A percentile compares a stretch with the other conserved stretches of the same genome.
phyloP scores from a whole-genome alignment of 306 rosid species.

The Gastrolobium villosum region DNA sequence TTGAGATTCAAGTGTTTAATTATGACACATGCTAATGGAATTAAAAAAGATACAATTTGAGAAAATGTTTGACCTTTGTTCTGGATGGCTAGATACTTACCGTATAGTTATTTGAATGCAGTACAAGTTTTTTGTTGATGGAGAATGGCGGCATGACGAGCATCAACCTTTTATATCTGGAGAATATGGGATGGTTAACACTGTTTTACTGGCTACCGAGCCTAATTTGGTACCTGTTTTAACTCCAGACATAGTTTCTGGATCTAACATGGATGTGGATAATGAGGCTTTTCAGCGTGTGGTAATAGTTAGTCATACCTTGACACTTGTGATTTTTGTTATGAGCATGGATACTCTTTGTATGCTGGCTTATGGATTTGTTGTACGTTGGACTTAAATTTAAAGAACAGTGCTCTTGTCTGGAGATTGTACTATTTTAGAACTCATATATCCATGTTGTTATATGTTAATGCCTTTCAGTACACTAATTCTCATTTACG shows the following conservation, averaged over 20 bases:
- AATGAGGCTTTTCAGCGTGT: slow-evolving; percentile 72
- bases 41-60: slow-evolving; percentile 16
- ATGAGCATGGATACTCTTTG: slow-evolving; percentile 9
- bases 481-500: slow-evolving; percentile 10
- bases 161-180: slow-evolving; percentile 75
- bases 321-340: slow-evolving; percentile 34
- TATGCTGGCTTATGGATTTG: slow-evolving; percentile 30
- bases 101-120: slow-evolving; percentile 60
- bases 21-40: neutral
- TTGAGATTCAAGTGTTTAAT: slow-evolving; percentile 13
- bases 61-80: slow-evolving; percentile 36
- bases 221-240: slow-evolving; percentile 68
- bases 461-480: slow-evolving; percentile 31
- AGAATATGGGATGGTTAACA: slow-evolving; percentile 87
- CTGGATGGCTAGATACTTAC: slow-evolving; percentile 44
- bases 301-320: slow-evolving; percentile 64
- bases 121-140: slow-evolving; percentile 98
- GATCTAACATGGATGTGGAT: slow-evolving; percentile 96
- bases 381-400: slow-evolving; percentile 35
- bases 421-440: slow-evolving; percentile 21
- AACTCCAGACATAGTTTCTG: slow-evolving; percentile 65
- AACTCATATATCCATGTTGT: slow-evolving; percentile 8
- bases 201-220: slow-evolving; percentile 76
- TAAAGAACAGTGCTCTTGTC: slow-evolving; percentile 12
- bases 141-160: slow-evolving; percentile 96